These are phyloP conservation scores for Thelonectria blattea DNA, from an alignment of 2,329 filamentous ascomycete genomes.

Conservation along the genomic window DNA sequence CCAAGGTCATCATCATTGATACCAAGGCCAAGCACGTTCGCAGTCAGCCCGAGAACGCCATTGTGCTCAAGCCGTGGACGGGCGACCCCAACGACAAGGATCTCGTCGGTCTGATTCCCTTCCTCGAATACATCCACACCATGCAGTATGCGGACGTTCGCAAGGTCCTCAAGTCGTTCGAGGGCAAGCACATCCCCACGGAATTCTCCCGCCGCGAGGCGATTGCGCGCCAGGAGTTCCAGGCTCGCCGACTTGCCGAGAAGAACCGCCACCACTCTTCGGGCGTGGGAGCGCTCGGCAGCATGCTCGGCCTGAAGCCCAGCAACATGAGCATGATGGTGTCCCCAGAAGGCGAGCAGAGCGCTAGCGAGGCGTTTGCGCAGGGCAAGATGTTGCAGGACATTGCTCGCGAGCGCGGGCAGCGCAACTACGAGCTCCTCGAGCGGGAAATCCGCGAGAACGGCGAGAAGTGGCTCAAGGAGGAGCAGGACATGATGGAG, in stretches of 20 bases:
- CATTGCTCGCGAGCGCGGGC: conserved; percentile 88
- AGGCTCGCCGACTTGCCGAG: conserved; percentile 75
- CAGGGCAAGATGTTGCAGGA: conserved; percentile 98
- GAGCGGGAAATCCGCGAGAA: conserved; percentile 93
- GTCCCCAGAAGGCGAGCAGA: conserved; percentile 69
- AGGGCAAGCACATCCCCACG: conserved; percentile 84
- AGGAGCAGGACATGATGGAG: conserved; percentile 88
- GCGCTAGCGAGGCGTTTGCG: conserved; percentile 76
- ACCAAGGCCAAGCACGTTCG: conserved; percentile 82
- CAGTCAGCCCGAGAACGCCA: conserved; percentile 94
- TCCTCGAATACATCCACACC: conserved; percentile 95
- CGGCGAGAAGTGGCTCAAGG: conserved; percentile 93
- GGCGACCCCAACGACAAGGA: conserved; percentile 84
- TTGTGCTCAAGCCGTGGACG: conserved; percentile 88
- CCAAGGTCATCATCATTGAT: conserved; percentile 94
- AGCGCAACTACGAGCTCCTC: conserved; percentile 85
- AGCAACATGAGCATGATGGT: conserved; percentile 68
- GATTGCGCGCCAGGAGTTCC: conserved; percentile 82
- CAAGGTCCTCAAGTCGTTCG: conserved; percentile 83
- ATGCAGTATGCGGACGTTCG: conserved; percentile 92
- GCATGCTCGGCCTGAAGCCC: conserved; percentile 78
- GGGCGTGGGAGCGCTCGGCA: conserved; percentile 72
- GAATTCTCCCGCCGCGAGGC: conserved; percentile 92
- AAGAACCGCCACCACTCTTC: conserved; percentile 64
- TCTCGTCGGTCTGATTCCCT: conserved; percentile 88